phyloP scores from a whole-genome alignment of 352 stramenopile genomes.

The Globisporangium lucens region DNA sequence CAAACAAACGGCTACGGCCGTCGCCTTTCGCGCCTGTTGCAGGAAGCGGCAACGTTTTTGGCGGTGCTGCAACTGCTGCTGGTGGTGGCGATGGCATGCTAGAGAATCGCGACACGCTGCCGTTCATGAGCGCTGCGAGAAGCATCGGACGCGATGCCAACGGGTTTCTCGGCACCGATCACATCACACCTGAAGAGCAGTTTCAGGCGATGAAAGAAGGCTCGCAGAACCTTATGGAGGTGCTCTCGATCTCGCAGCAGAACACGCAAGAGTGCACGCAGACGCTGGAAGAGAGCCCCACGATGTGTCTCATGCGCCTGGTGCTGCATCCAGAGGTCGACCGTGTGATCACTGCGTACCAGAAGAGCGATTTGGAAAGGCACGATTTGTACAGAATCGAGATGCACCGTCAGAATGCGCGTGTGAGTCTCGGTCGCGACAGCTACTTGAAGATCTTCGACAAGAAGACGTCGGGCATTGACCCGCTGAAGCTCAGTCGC shows the following conservation, averaged over 20 bases:
- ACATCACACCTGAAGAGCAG: slow-evolving; percentile 28
- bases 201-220: slow-evolving; percentile 38
- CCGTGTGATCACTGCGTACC: slow-evolving; percentile 44
- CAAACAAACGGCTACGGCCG: slow-evolving; percentile 6
- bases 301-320: slow-evolving; percentile 54
- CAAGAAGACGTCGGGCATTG: slow-evolving; percentile 47
- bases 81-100: background rate
- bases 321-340: slow-evolving; percentile 69
- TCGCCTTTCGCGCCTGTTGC: slow-evolving; percentile 7
- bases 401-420: slow-evolving; percentile 43
- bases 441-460: slow-evolving; percentile 52
- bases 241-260: slow-evolving; percentile 69
- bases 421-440: slow-evolving; percentile 56
- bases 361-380: slow-evolving; percentile 54
- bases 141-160: background rate
- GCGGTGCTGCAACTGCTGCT: no score
- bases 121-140: slow-evolving; percentile 11
- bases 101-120: slow-evolving; percentile 5
- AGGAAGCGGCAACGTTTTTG: background rate
- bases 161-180: slow-evolving; percentile 10
- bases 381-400: slow-evolving; percentile 56
- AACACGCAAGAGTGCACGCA: slow-evolving; percentile 77
- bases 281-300: slow-evolving; percentile 59
- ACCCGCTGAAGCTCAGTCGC: slow-evolving; percentile 63
- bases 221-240: slow-evolving; percentile 66